Evolutionary conservation across 345 rosid genomes (phyloP), one percentile per base, ranked within the genome.

Genomic region (Euclidium syriacum): DNA sequence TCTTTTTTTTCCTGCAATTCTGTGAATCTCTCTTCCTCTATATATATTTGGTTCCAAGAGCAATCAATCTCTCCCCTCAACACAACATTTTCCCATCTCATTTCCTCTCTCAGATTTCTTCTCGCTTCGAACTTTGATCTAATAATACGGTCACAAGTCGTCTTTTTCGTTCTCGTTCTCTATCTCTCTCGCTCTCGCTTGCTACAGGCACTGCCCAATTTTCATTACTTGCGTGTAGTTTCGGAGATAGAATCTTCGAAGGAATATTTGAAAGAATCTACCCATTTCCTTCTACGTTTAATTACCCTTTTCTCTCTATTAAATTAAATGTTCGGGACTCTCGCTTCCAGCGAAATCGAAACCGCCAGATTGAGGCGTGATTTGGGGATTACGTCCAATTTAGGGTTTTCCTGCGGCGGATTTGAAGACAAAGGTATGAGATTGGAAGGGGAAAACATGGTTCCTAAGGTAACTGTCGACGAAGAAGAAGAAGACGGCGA

Each of bases 401-500:
- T 72, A 72, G 66, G 70, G 78, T 60, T 65, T 63, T 58, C 75
- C n/a, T 61, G 62, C 30, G 36, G 12, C n/a, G 69, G 72, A 50
- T 51, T 70, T 32, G 56, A 59, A 10, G 76, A 61, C 49, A 38
- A 60, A 46, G 77, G 38, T 51, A 82, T 84, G 89, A 68, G 81
- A 85, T 52, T 85, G 14, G 53, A 62, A 64, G 78, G 60, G 74
- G 79, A 66, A 66, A 81, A 67, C 68, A 58, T 49, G 75, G 52
- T 61, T 35, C 51, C 20, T 41, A 75, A 46, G 4, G 69, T 27
- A 26, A 60, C 15, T 19, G 73, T 40, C 27, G 73, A 44, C 27
- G 81, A 58, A 4, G 75, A 56, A 5, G 79, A 70, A 11, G 62
- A 25, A 4, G 62, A 38, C 24, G 36, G 22, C n/a, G 78, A 38